Evolutionary conservation across 345 rosid genomes (phyloP).

Genomic region (Melastoma malabathricum): DNA sequence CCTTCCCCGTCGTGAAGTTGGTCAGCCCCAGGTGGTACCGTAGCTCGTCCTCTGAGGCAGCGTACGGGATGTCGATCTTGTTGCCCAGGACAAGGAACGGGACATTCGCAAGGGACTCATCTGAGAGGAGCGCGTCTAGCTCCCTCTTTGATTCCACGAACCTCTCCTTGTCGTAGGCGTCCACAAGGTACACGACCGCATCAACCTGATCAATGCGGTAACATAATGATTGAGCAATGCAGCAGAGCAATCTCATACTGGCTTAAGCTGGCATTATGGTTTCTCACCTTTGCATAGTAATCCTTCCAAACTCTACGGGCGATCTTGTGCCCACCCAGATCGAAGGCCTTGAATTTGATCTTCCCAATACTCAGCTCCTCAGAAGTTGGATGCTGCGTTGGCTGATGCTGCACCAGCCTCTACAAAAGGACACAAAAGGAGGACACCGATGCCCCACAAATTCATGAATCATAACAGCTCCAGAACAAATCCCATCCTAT

Average conservation of each 20-base stretch:
- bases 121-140: slow-evolving; percentile 24
- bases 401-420: slow-evolving; percentile 38
- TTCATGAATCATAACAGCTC: too few relatives aligned
- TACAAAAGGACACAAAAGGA: slow-evolving; percentile 4
- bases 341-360: slow-evolving; percentile 40
- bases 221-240: neutral
- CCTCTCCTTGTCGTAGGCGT: slow-evolving; percentile 24
- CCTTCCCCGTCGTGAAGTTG: slow-evolving; percentile 24
- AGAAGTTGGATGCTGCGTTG: slow-evolving; percentile 32
- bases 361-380: slow-evolving; percentile 37
- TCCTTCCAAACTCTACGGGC: slow-evolving; percentile 43
- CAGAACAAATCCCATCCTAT: too few relatives aligned
- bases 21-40: slow-evolving; percentile 18
- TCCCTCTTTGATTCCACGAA: slow-evolving; percentile 22
- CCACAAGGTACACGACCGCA: slow-evolving; percentile 23
- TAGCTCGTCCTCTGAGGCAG: slow-evolving; percentile 22
- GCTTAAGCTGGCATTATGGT: neutral
- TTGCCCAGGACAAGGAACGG: slow-evolving; percentile 26
- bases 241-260: too few relatives aligned
- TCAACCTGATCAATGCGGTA: slow-evolving; percentile 8
- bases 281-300: slow-evolving; percentile 26
- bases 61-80: slow-evolving; percentile 23
- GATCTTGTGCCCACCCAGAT: slow-evolving; percentile 38
- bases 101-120: slow-evolving; percentile 15
- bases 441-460: too few relatives aligned